These are phyloP conservation scores for Fusarium odoratissimum DNA, from an alignment of 2,329 filamentous ascomycete species.

Conservation along the genomic window DNA sequence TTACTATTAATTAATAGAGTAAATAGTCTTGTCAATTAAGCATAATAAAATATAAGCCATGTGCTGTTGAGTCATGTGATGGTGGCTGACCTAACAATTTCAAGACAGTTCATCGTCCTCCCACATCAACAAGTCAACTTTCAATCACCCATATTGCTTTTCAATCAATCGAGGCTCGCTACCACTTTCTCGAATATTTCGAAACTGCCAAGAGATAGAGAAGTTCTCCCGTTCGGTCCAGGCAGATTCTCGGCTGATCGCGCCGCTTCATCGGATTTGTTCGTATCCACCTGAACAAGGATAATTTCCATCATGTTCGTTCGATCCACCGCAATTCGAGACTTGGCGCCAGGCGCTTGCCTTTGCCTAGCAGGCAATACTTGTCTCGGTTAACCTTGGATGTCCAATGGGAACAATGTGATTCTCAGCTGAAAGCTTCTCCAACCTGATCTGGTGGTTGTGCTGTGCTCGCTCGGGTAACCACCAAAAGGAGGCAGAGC, in stretches of 20 bases:
- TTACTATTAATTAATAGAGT: not conserved
- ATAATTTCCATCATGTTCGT: slow-evolving; percentile 14
- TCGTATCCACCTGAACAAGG: slow-evolving; percentile 24
- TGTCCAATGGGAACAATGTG: not conserved
- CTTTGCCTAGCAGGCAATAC: not conserved
- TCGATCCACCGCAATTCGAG: slow-evolving; percentile 30
- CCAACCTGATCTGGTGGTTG: not conserved
- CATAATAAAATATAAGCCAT: not conserved
- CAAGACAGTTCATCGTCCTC: not conserved
- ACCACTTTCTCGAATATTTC: not conserved
- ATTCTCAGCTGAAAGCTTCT: slow-evolving; percentile 6
- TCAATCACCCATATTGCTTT: not conserved
- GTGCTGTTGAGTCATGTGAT: slow-evolving; percentile 8
- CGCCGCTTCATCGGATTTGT: not conserved
- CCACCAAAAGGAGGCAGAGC: slow-evolving; percentile 6
- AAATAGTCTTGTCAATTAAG: not conserved
- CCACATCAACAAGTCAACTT: not conserved
- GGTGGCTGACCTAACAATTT: not conserved
- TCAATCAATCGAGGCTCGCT: not conserved
- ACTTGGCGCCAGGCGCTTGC: slow-evolving; percentile 22
- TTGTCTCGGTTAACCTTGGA: not conserved
- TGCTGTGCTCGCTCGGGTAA: not conserved
- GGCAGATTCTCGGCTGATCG: slow-evolving; percentile 7
- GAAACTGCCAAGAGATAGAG: not conserved
- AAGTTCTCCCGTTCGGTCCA: not conserved